Evolutionary conservation across 2,329 filamentous ascomycete species (phyloP), one percentile per base, ranked within the genome.

Genomic region (Pseudocercospora eumusae): DNA sequence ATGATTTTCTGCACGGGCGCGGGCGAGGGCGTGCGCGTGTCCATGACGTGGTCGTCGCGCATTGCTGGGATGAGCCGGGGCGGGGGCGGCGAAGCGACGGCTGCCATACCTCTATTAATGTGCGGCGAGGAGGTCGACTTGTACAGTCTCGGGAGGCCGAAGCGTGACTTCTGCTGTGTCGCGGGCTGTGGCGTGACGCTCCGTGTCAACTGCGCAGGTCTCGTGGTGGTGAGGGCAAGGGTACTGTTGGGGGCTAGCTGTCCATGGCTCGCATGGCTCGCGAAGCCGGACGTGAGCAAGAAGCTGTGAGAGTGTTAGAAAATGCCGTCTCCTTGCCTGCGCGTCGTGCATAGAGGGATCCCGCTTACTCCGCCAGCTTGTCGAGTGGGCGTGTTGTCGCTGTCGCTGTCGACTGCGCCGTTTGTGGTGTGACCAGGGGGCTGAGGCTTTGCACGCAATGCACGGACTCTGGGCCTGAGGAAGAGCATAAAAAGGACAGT

Each of bases 1-100:
- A 61, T 59, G 13, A 45, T 33, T 10, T 42, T 56, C 33, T 64
- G 66, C 50, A 67, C 58, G 40, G 71, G 70, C 33, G 77, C 58
- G 40, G 71, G 70, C 33, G 77, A 79, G 20, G 78, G 74, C 4
- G 78, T 76, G 54, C 80, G 75, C 6, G 80, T 81, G 65, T 82
- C 80, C 69, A 73, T 72, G 57, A 71, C 67, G 50, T 63, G 58
- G 28, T 69, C 67, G 62, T 72, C 66, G 44, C 61, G 68, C 18
- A 63, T 45, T 8, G 66, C 61, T 15, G 54, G 58, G 53, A 63
- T 54, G 54, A 61, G 54, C 15, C 47, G 44, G 21, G 54, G 56
- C 15, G 53, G 44, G 25, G 54, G 56, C 33, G 63, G 56, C 25
- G 59, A 60, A 18, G 63, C 66, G 36, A 66, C 68, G 6, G 68